phyloP scores from a whole-genome alignment of 2,329 filamentous ascomycete species.

The Arthroderma uncinatum region DNA sequence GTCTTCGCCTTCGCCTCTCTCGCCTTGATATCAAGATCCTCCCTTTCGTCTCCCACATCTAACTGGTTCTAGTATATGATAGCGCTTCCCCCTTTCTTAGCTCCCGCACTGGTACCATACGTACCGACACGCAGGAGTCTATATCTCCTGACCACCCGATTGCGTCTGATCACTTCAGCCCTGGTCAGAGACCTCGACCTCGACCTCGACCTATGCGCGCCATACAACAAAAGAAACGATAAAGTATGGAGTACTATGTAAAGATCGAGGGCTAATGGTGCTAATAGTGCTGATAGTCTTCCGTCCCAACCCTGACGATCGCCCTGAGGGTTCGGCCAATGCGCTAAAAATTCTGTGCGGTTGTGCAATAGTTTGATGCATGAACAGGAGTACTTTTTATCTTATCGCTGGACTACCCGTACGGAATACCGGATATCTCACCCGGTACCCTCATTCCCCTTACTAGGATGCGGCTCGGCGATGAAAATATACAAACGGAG shows the following conservation, averaged over 20 bases:
- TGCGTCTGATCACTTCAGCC: background rate
- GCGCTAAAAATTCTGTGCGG: background rate
- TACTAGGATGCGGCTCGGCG: background rate
- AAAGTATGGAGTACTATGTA: too few species aligned
- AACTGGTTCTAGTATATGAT: background rate
- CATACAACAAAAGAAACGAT: background rate
- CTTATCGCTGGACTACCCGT: background rate
- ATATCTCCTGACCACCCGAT: background rate
- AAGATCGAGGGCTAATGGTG: background rate
- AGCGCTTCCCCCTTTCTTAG: background rate
- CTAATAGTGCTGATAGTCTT: background rate
- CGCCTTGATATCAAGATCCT: background rate
- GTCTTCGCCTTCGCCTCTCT: background rate
- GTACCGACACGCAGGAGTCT: background rate
- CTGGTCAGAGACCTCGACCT: too few species aligned
- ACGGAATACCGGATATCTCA: background rate
- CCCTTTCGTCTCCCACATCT: background rate
- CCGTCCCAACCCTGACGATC: background rate
- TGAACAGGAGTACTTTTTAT: background rate
- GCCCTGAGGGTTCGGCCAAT: background rate
- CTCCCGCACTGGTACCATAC: background rate
- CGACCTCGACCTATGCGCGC: background rate
- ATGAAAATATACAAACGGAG: background rate
- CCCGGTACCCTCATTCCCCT: background rate
- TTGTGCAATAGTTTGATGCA: background rate